Evolutionary conservation across 768 basidiomycete genomes (phyloP).

Genomic region (Rickenella mellea): DNA sequence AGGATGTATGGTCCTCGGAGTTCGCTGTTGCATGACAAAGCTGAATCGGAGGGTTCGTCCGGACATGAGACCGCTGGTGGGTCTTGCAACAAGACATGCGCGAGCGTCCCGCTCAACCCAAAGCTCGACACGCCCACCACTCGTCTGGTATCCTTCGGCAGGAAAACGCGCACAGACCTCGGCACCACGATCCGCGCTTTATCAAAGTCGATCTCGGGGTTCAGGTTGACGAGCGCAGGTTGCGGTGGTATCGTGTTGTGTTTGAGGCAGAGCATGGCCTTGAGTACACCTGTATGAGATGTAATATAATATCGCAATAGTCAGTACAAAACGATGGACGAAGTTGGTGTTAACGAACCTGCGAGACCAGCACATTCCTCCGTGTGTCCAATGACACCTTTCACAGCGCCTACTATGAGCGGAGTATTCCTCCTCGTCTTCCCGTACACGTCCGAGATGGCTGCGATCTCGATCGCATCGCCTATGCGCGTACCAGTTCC

Average conservation of each 20-base stretch:
- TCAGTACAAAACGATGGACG: background rate
- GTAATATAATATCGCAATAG: too few relatives aligned
- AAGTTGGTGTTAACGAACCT: background rate
- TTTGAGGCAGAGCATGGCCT: constrained; percentile 1
- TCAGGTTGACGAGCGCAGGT: background rate
- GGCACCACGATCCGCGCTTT: background rate
- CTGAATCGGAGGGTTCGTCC: background rate
- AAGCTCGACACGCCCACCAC: background rate
- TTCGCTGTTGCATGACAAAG: background rate
- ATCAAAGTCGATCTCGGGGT: constrained; percentile 1
- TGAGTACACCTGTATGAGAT: constrained; percentile 1
- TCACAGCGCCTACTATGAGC: background rate
- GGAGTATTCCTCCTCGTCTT: background rate
- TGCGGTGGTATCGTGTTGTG: constrained; percentile 2
- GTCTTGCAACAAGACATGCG: background rate
- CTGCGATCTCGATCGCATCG: background rate
- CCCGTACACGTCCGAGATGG: background rate
- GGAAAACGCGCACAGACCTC: background rate
- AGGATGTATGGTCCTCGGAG: background rate
- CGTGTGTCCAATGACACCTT: constrained; percentile 2
- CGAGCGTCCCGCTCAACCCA: background rate
- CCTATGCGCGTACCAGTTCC: background rate
- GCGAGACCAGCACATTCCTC: constrained; percentile 5
- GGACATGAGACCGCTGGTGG: background rate
- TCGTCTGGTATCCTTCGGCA: background rate